A percentile compares a stretch with the other conserved stretches of the same genome.
phyloP scores from a whole-genome alignment of 257 asterid genomes.

The Thymus quinquecostatus region DNA sequence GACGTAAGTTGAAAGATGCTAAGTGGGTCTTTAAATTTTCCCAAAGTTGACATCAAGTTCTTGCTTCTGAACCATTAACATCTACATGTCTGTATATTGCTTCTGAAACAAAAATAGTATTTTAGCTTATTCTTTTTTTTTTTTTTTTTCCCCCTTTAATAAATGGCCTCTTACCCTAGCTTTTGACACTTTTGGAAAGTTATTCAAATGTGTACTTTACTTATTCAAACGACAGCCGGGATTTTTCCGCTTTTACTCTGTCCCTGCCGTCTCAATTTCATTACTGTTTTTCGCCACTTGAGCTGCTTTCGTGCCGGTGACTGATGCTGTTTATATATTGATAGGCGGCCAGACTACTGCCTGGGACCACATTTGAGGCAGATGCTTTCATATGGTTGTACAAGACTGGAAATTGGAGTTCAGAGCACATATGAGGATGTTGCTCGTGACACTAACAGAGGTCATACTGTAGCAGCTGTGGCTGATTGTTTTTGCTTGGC shows the following conservation, averaged over 20 bases:
- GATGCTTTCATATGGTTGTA: slow-evolving; percentile 97
- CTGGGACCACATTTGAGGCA: slow-evolving; percentile 98
- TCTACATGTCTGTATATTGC: slow-evolving; percentile 12
- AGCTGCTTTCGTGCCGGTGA: slow-evolving; percentile 17
- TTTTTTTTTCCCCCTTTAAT: neutral
- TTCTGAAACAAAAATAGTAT: slow-evolving; percentile 6
- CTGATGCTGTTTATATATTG: slow-evolving; percentile 32
- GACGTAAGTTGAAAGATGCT: slow-evolving; percentile 60
- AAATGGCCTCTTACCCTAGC: neutral
- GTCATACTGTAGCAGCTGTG: slow-evolving; percentile 98
- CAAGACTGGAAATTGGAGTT: slow-evolving; percentile 96
- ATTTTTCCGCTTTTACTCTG: neutral
- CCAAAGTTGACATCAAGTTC: neutral
- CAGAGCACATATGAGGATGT: slow-evolving; percentile 99
- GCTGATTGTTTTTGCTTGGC: slow-evolving; percentile 99
- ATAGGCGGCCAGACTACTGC: slow-evolving; percentile 97
- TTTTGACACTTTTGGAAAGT: slow-evolving; percentile 24
- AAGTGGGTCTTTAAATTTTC: neutral
- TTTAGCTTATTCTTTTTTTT: neutral
- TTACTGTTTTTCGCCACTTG: slow-evolving; percentile 3
- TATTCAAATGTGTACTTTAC: slow-evolving; percentile 7
- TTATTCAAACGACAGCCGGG: slow-evolving; percentile 1
- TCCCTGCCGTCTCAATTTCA: neutral
- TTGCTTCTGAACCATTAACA: slow-evolving; percentile 24
- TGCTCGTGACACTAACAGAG: slow-evolving; percentile 97